Evolutionary conservation across 345 rosid species (phyloP), one percentile per base, ranked within the genome.

Genomic region (Crucihimalaya himalaica): DNA sequence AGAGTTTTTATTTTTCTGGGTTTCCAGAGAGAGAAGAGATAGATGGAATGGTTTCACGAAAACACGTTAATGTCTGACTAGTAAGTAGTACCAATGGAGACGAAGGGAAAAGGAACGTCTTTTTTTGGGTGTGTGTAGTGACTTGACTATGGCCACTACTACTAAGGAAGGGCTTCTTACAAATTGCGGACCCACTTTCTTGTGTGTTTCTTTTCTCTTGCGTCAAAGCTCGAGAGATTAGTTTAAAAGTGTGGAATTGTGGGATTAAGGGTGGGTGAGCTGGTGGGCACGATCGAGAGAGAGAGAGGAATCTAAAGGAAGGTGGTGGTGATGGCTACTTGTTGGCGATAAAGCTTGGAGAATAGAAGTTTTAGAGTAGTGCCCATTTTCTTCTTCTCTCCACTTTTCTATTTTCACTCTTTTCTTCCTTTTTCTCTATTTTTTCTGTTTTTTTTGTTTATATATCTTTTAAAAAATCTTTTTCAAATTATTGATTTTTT

Each of bases 11-110:
- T 35, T 11, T 37, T 11, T 25, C 42, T 54, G 79, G 64, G 65
- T 54, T 56, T 69, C 2, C 1, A 68, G 72, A 66, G 59, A 34
- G 66, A 16, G 21, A 5, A 4, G 28, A 57, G 54, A 55, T 19
- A 55, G 27, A 56, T 54, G 66, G 63, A 63, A 48, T 51, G 53
- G 53, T 66, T 58, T 58, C 60, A 37, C 20, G 8, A 45, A 76
- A 61, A 6, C 80, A 71, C 80, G 80, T 64, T 71, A 65, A 77
- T 68, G 80, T 56, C 71, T 39, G 80, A 76, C 70, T 69, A 46
- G 21, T 42, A 15, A 56, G 16, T 37, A 37, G 43, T 68, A 21
- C 54, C 79, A 75, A 75, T 71, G 61, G 62, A 57, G 51, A 77
- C 61, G 68, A 77, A 31, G 25, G 9, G 42, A 47, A 57, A 70